A percentile compares a stretch with the other conserved stretches of the same genome.
Conservation (phyloP, 805 yeast genomes). For the Candida krabiensis region DNA sequence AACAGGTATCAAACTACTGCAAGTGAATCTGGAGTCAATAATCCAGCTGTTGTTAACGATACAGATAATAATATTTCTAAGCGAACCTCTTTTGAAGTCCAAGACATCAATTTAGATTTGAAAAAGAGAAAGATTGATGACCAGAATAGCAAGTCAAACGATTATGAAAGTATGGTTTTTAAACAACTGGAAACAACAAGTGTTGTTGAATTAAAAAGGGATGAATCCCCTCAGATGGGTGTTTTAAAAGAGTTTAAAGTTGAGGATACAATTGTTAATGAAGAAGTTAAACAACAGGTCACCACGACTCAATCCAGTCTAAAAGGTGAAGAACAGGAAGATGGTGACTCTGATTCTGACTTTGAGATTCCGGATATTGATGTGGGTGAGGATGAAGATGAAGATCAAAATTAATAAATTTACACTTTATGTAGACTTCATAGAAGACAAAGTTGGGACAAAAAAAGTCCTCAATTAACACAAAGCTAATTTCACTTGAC, state of each 20-base stretch:
- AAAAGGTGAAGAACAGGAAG: slow-evolving; percentile 8
- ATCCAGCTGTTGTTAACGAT: slow-evolving; percentile 19
- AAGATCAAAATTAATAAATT: slow-evolving; percentile 7
- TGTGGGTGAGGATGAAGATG: slow-evolving; percentile 31
- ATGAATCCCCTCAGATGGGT: slow-evolving; percentile 3
- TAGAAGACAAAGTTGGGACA: no score
- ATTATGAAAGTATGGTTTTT: slow-evolving; percentile 17
- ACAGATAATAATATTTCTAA: slow-evolving; percentile 5
- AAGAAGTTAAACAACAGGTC: slow-evolving; percentile 1
- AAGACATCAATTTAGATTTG: slow-evolving; percentile 10
- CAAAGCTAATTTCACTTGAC: no score
- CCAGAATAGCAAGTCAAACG: slow-evolving; percentile 7
- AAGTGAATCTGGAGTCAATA: no score
- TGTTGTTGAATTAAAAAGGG: background rate
- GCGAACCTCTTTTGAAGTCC: slow-evolving; percentile 2
- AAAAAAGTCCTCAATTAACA: no score
- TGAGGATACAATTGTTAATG: slow-evolving; percentile 6
- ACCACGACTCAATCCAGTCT: background rate
- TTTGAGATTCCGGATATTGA: slow-evolving; percentile 39
- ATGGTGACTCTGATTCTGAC: slow-evolving; percentile 27
- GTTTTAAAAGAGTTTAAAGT: slow-evolving; percentile 9
- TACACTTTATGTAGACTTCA: slow-evolving; percentile 3
- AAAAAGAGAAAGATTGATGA: slow-evolving; percentile 16
- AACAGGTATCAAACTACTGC: no score
- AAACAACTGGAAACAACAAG: slow-evolving; percentile 10